Percentiles rank a stretch among this genome's conserved stretches.
phyloP scores from a whole-genome alignment of 2,329 filamentous ascomycete genomes.

The Penicillium sp. region DNA sequence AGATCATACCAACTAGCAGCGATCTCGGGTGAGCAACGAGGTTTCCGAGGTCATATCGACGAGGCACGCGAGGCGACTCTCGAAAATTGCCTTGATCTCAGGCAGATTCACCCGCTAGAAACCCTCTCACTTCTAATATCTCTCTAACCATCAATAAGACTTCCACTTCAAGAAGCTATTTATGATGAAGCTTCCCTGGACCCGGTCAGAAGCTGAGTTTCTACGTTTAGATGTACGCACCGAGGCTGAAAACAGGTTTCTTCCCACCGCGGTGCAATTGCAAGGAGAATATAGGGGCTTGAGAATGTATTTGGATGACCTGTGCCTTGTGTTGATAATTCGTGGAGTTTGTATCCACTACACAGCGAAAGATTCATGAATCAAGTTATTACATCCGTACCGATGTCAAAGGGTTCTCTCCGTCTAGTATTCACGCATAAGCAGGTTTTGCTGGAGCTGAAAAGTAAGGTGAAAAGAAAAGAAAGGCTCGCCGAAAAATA shows the following conservation, averaged over 20 bases:
- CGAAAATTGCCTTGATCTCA: no score
- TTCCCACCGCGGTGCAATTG: background rate
- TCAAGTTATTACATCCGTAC: background rate
- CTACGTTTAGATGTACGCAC: background rate
- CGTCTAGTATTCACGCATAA: background rate
- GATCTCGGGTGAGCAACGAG: no score
- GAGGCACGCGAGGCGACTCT: no score
- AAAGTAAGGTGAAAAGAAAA: background rate
- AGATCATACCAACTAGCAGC: no score
- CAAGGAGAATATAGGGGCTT: background rate
- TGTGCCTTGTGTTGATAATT: background rate
- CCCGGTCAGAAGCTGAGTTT: background rate
- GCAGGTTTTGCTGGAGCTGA: background rate
- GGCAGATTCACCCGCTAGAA: no score
- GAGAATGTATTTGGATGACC: background rate
- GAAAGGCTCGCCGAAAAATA: background rate
- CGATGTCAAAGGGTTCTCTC: background rate
- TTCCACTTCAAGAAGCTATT: background rate
- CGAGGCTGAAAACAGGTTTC: background rate
- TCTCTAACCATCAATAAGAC: background rate
- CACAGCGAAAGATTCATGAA: background rate
- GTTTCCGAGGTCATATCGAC: no score
- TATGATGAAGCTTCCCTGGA: background rate
- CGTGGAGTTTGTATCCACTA: background rate
- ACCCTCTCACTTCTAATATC: background rate